Evolutionary conservation across 2,329 filamentous ascomycete species (phyloP).

Genomic region (Botrytis galanthina): DNA sequence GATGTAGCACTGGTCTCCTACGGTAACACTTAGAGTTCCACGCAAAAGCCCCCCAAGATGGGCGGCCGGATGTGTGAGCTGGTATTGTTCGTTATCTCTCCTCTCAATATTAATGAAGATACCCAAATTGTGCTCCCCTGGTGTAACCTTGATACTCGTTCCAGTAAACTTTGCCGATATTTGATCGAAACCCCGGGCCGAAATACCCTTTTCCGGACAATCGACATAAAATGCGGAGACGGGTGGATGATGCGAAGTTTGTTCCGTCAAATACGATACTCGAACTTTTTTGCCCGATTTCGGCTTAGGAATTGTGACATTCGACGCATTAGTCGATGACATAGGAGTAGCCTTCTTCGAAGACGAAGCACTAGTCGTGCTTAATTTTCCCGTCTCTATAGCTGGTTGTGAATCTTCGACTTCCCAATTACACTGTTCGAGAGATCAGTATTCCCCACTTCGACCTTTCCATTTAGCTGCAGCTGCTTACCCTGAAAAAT

Average conservation of each 20-base stretch:
- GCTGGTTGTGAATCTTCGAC: slow-evolving; percentile 73
- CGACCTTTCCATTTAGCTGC: not conserved
- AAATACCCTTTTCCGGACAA: slow-evolving; percentile 86
- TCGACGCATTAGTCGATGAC: slow-evolving; percentile 30
- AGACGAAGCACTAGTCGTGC: not conserved
- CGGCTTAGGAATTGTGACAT: slow-evolving; percentile 25
- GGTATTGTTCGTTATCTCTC: slow-evolving; percentile 84
- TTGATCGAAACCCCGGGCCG: slow-evolving; percentile 89
- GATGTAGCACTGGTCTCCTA: slow-evolving; percentile 85
- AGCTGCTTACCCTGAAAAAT: slow-evolving; percentile 77
- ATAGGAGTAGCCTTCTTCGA: slow-evolving; percentile 21
- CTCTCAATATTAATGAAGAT: slow-evolving; percentile 89
- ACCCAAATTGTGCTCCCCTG: slow-evolving; percentile 89
- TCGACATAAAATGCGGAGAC: slow-evolving; percentile 94
- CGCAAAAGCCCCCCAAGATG: slow-evolving; percentile 85
- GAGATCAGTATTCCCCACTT: slow-evolving; percentile 22
- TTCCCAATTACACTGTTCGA: slow-evolving; percentile 83
- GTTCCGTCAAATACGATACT: slow-evolving; percentile 93
- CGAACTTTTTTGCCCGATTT: slow-evolving; percentile 60
- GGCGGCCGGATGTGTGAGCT: slow-evolving; percentile 91
- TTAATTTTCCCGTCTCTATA: slow-evolving; percentile 43
- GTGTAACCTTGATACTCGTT: slow-evolving; percentile 85
- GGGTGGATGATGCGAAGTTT: slow-evolving; percentile 96
- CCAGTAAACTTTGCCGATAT: slow-evolving; percentile 97
- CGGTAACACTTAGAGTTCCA: slow-evolving; percentile 84